Percentiles rank a stretch among this genome's conserved stretches.
Evolutionary conservation across 108 stramenopile species (phyloP).

Genomic region (Skeletonema grethae): DNA sequence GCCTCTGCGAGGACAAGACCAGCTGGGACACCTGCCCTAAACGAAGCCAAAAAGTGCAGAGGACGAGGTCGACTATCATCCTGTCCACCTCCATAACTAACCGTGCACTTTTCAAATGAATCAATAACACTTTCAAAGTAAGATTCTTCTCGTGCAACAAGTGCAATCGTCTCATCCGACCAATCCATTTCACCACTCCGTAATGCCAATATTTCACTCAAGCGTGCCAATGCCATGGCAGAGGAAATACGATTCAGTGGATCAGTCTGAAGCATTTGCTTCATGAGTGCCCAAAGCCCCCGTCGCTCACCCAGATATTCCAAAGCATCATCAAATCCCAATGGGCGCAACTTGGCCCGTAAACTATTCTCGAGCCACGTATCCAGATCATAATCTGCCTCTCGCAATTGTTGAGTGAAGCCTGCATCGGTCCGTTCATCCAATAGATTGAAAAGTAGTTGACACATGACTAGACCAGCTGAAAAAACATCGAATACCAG

Average conservation of each 20-base stretch:
- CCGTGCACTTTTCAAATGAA: conserved; percentile 35
- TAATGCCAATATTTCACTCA: conserved; percentile 36
- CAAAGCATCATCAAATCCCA: conserved; percentile 64
- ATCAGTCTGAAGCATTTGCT: conserved; percentile 53
- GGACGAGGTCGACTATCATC: conserved; percentile 56
- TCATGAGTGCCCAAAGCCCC: conserved; percentile 67
- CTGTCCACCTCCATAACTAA: not conserved
- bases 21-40: conserved; percentile 52
- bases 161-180: conserved; percentile 21
- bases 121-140: conserved; percentile 70
- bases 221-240: conserved; percentile 44
- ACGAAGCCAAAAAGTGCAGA: conserved; percentile 82
- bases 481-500: conserved; percentile 72
- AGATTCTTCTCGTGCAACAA: conserved; percentile 38
- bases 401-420: conserved; percentile 66
- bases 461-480: conserved; percentile 66
- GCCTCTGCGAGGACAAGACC: conserved; percentile 72
- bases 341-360: conserved; percentile 56
- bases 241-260: conserved; percentile 59
- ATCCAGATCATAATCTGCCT: conserved; percentile 67
- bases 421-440: conserved; percentile 82
- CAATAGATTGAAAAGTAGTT: conserved; percentile 75
- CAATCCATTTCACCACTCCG: conserved; percentile 23
- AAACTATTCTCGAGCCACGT: conserved; percentile 64
- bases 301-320: conserved; percentile 58